These are phyloP conservation scores for Chlamydomonas sp. DNA, from an alignment of 139 green algal genomes.

Conservation along the genomic window DNA sequence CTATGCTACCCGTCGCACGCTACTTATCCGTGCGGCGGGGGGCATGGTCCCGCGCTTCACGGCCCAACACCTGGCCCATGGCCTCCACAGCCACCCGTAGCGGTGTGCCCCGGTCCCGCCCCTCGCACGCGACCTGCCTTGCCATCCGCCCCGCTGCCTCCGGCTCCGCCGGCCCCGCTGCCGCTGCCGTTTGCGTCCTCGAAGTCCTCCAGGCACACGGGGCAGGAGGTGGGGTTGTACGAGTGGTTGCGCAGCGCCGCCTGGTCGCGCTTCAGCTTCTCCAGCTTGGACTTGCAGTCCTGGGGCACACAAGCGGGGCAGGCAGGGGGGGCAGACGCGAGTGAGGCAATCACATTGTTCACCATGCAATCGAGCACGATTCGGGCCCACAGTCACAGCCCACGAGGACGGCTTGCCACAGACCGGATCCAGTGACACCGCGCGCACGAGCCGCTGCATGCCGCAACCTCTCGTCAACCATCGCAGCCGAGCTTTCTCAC, in stretches of 20 bases:
- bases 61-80: no score
- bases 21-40: not conserved
- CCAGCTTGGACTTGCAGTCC: slow-evolving; percentile 42
- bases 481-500: no score
- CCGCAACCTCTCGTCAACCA: no score
- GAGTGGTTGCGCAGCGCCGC: slow-evolving; percentile 7
- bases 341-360: not conserved
- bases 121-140: not conserved
- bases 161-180: not conserved
- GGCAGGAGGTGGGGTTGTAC: slow-evolving; percentile 58
- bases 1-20: no score
- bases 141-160: no score
- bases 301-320: not conserved
- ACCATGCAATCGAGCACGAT: not conserved
- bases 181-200: not conserved
- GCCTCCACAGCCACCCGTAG: no score
- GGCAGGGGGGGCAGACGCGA: not conserved
- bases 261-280: slow-evolving; percentile 58
- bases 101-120: not conserved
- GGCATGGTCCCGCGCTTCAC: no score
- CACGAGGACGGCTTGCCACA: not conserved
- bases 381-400: no score
- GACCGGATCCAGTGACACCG: not conserved
- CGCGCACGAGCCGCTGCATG: no score
- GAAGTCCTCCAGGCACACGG: slow-evolving; percentile 66